phyloP scores from a whole-genome alignment of 2,329 filamentous ascomycete genomes.

The Trichophyton benhamiae region DNA sequence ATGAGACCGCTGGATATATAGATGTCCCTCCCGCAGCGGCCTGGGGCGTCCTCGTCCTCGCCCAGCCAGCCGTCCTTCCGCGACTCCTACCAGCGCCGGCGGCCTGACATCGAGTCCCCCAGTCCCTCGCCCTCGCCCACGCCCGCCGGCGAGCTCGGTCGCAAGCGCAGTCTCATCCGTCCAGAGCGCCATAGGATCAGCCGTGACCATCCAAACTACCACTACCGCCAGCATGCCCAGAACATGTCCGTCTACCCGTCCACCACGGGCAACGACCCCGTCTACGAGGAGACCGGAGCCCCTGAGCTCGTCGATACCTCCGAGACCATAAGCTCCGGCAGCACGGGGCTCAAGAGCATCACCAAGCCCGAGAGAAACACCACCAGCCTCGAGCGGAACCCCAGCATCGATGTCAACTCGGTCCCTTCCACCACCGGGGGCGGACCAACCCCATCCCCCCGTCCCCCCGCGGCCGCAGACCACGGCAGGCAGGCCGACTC shows the following conservation, averaged over 20 bases:
- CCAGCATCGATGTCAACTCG: neutral
- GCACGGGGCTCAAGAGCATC: conserved; percentile 42
- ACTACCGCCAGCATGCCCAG: conserved; percentile 89
- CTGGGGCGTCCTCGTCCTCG: conserved; percentile 49
- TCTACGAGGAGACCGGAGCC: conserved; percentile 56
- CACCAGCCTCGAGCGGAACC: conserved; percentile 5
- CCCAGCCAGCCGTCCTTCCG: conserved; percentile 47
- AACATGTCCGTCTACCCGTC: conserved; percentile 86
- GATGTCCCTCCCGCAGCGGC: conserved; percentile 47
- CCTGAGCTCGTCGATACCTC: conserved; percentile 24
- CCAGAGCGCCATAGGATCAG: conserved; percentile 81
- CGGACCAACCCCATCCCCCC: too few species aligned
- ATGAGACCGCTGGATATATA: neutral
- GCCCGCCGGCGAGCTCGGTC: conserved; percentile 40
- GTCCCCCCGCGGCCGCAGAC: neutral
- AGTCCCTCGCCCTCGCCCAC: conserved; percentile 22
- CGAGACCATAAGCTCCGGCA: conserved; percentile 49
- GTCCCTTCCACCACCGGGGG: neutral
- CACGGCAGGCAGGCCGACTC: neutral
- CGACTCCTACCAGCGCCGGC: conserved; percentile 55
- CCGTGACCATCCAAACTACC: conserved; percentile 81
- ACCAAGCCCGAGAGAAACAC: conserved; percentile 12
- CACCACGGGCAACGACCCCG: conserved; percentile 80
- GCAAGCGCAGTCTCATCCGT: conserved; percentile 79
- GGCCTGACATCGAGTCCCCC: conserved; percentile 59